Evolutionary conservation across 1,284 basidiomycete species (phyloP), one percentile per base, ranked within the genome.

Genomic region (Cryptococcus hybrid): DNA sequence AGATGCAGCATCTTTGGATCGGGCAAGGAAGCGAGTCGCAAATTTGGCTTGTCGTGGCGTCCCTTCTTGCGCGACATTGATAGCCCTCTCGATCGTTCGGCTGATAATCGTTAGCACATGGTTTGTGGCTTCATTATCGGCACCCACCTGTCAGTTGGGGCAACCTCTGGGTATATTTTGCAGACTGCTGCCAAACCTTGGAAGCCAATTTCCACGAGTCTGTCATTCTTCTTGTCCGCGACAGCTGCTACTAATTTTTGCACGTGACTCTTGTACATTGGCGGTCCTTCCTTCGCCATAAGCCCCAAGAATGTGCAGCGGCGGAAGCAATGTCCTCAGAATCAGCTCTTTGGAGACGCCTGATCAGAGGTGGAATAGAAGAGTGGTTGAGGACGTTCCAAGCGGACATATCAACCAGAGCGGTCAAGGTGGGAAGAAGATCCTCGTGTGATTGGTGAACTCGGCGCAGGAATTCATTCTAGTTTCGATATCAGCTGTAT

Each of bases 341-440:
- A 7, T 60, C 60, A 5, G 51, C 49, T 47, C 60, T 61, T 58
- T 85, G 83, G 2, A 92, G 69, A 7, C 85, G 84, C 66, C 86
- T 75, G 51, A 83, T 65, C 5, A 99, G 82, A 0, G 87, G 87
- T 0, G 92, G 86, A 18, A 99, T 83, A 1, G 88, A 89, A 0
- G 92, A 91, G 49, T 88, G 85, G 71, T 96, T 96, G 68, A 95
- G 68, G 58, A 94, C 81, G 52, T 86, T 84, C 60, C 89, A 85
- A 40, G 84, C 85, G 2, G 85, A 85, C 34, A 85, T 84, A 35
- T 88, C 88, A 47, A 96, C 77, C 62, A 97, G 78, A n/a, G 80
- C 79, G 0, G 81, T 78, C 80, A 97, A 85, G 0, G 92, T 96
- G 0, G 84, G 75, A 1, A 86, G 73, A 37, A 88, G 80, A 24